Evolutionary conservation across 768 basidiomycete genomes (phyloP).

Genomic region (Rhodosporidiobolus sp.): DNA sequence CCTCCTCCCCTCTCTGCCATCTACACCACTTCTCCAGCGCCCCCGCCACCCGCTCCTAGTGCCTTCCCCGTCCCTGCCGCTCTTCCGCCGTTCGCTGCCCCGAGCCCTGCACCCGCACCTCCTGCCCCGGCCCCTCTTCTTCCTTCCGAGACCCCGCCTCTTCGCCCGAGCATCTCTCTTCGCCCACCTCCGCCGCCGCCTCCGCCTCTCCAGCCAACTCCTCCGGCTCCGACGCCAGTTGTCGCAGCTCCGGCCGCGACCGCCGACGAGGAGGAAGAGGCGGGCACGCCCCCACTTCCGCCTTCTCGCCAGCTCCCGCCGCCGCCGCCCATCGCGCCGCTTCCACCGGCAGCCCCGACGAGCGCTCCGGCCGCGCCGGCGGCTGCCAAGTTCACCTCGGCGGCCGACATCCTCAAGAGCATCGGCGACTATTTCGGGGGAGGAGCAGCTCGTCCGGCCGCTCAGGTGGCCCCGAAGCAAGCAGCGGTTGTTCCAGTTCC

Average conservation of each 20-base stretch:
- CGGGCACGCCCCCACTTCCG: constrained; percentile 28
- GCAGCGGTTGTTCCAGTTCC: neutral
- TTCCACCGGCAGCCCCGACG: neutral
- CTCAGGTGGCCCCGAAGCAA: neutral
- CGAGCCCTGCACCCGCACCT: neutral
- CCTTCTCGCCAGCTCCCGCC: constrained; percentile 11
- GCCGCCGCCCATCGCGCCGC: neutral
- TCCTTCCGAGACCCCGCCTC: constrained; percentile 13
- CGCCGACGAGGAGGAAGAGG: constrained; percentile 18
- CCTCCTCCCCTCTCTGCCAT: constrained; percentile 10
- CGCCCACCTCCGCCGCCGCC: neutral
- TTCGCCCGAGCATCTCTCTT: neutral
- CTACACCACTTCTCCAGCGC: neutral
- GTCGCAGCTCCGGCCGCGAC: neutral
- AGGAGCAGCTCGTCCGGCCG: neutral
- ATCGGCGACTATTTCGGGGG: constrained; percentile 38
- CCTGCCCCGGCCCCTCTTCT: neutral
- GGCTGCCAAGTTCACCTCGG: constrained; percentile 13
- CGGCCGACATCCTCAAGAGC: constrained; percentile 40
- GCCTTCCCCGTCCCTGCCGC: neutral
- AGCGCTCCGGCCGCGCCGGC: neutral
- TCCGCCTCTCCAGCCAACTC: neutral
- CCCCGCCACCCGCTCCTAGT: neutral
- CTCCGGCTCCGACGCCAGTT: neutral
- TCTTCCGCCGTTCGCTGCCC: neutral